Conservation (phyloP, 805 yeast species). For the Myxozyma kluyveri region DNA sequence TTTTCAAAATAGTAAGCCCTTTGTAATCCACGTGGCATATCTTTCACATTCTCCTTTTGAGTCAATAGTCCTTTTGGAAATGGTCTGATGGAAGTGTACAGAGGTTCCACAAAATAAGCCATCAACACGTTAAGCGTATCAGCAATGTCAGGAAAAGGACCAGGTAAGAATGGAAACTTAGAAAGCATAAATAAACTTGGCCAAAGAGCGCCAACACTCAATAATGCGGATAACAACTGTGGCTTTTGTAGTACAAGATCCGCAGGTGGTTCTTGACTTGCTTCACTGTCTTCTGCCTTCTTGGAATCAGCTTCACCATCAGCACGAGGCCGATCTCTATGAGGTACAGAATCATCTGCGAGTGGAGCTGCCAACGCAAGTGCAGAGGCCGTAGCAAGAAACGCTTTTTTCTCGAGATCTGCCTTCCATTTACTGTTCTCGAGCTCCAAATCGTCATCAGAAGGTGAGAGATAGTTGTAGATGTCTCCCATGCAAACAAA, state of each 20-base stretch:
- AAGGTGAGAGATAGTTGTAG: slow-evolving; percentile 56
- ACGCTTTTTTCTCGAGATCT: slow-evolving; percentile 54
- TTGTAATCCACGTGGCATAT: slow-evolving; percentile 5
- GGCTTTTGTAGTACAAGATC: slow-evolving; percentile 40
- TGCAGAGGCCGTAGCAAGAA: slow-evolving; percentile 68
- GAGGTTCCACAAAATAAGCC: slow-evolving; percentile 50
- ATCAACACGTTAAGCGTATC: slow-evolving; percentile 51
- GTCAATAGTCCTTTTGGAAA: slow-evolving; percentile 1
- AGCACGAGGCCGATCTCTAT: slow-evolving; percentile 36
- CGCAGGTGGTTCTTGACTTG: slow-evolving; percentile 6
- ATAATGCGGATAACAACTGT: slow-evolving; percentile 50
- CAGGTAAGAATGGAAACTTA: slow-evolving; percentile 59
- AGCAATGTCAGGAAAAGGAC: slow-evolving; percentile 51
- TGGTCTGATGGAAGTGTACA: slow-evolving; percentile 36
- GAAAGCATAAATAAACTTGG: slow-evolving; percentile 60
- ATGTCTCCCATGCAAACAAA: slow-evolving; percentile 62
- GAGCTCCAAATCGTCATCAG: slow-evolving; percentile 46
- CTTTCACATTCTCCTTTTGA: slow-evolving; percentile 3
- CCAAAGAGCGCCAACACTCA: slow-evolving; percentile 59
- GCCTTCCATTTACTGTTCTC: slow-evolving; percentile 48
- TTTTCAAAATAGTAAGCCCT: not conserved
- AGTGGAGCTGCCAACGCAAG: slow-evolving; percentile 86
- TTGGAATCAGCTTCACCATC: slow-evolving; percentile 1
- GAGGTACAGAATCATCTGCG: slow-evolving; percentile 46
- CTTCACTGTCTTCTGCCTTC: slow-evolving; percentile 38